Evolutionary conservation across 2,329 filamentous ascomycete genomes (phyloP).

Genomic region (Colletotrichum destructivum): DNA sequence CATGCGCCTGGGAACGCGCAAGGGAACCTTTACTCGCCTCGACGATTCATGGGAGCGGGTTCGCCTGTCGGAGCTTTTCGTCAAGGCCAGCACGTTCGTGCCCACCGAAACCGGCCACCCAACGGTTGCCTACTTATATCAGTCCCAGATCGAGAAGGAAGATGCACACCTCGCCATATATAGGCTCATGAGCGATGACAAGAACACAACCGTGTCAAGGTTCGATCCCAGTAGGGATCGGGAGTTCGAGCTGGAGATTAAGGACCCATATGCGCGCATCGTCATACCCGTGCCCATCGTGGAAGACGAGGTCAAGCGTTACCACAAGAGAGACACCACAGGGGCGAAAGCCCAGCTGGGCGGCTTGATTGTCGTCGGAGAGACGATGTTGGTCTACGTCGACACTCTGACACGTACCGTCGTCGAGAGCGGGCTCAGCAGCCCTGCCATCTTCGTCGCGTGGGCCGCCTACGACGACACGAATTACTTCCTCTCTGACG

Average conservation of each 20-base stretch:
- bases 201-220: constrained; percentile 65
- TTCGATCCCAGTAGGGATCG: constrained; percentile 71
- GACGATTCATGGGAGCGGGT: constrained; percentile 66
- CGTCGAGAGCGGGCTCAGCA: constrained; percentile 75
- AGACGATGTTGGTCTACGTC: constrained; percentile 88
- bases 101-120: constrained; percentile 72
- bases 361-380: constrained; percentile 82
- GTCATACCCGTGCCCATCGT: constrained; percentile 74
- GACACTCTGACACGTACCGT: constrained; percentile 81
- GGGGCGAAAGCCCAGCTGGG: constrained; percentile 72
- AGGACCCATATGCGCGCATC: constrained; percentile 71
- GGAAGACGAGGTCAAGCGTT: constrained; percentile 71
- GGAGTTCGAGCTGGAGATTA: constrained; percentile 67
- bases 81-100: constrained; percentile 71
- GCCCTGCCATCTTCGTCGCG: constrained; percentile 89
- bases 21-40: constrained; percentile 60
- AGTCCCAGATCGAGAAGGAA: constrained; percentile 65
- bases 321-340: constrained; percentile 70
- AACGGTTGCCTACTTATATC: constrained; percentile 72
- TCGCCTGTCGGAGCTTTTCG: constrained; percentile 71
- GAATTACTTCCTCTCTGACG: constrained; percentile 90
- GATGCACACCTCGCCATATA: constrained; percentile 73
- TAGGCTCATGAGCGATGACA: constrained; percentile 71
- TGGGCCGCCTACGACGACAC: constrained; percentile 90
- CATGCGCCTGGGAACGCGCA: constrained; percentile 64